Base-by-base conservation (phyloP, 108 stramenopile genomes). In the Nitzschia inconspicua region DNA sequence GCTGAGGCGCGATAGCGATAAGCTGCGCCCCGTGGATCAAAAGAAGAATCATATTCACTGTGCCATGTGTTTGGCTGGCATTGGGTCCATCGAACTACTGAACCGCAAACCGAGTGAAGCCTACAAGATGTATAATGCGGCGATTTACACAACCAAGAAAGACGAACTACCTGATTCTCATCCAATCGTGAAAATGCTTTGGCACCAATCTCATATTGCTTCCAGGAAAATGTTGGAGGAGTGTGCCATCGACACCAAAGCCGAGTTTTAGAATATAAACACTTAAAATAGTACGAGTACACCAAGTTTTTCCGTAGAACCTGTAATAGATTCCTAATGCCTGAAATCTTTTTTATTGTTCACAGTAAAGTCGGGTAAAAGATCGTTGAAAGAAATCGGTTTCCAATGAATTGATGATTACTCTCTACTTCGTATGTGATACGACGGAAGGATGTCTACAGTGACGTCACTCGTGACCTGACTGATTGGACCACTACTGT, bases 31-130 rank as follows among this genome's bases (percentile, higher is more conserved):
- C 4, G 62, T 60, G 14, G 49, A 47, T 14, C 47, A 66, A 10
- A 35, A 44, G 28, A 16, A 37, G 18, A 77, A 77, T 30, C 32
- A 26, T 13, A 60, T 70, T 4, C 66, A 70, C 42, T 64, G 60
- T 47, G 79, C 79, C 6, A 56, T 69, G 47, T 63, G 54, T 23
- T 41, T 76, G 22, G 60, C 47, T 10, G 73, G 73, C 13, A 68
- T 75, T 43, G 79, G 74, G n/a, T 35, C 25, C 3, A 47, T 75
- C 11, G 59, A 73, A n/a, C 20, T 76, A 46, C 3, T 44, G 8
- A 47, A 56, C 11, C 26, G 60, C n/a, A 55, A 80, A 47, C 52
- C 51, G 39, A 6, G 18, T 11, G 59, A 64, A 2, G 79, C 79
- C 9, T 37, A 60, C 23, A 57, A 58, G 9, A 55, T 40, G 11